Percentiles rank a stretch among this genome's conserved stretches.
These are phyloP conservation scores for Tarenaya hassleriana DNA, from an alignment of 345 rosid genomes.

Conservation along the genomic window DNA sequence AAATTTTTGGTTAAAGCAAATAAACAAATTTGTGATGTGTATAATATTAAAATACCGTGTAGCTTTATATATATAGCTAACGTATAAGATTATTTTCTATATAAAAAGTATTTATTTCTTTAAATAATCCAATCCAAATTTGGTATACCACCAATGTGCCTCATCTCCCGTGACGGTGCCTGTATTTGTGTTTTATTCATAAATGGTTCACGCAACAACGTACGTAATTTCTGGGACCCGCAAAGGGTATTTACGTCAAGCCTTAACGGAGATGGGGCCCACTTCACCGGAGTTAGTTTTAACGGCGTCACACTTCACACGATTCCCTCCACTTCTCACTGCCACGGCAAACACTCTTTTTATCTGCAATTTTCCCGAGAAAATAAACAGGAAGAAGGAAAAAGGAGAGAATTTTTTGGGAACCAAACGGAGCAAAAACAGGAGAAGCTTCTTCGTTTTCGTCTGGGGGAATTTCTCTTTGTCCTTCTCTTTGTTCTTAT, in stretches of 20 bases:
- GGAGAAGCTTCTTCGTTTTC: constrained; percentile 19
- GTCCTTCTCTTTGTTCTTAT: constrained; percentile 19
- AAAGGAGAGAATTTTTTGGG: constrained; percentile 19
- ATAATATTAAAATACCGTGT: no score
- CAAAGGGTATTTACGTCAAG: constrained; percentile 22
- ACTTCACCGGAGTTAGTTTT: constrained; percentile 16
- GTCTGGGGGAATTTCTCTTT: constrained; percentile 20
- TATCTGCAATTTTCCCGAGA: constrained; percentile 20
- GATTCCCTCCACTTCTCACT: constrained; percentile 31
- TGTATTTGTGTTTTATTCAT: neutral
- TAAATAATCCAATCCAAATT: no score
- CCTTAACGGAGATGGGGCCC: neutral
- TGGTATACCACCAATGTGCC: neutral
- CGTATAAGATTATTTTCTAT: no score
- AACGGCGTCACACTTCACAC: constrained; percentile 27
- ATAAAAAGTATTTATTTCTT: no score
- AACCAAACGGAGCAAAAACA: constrained; percentile 16
- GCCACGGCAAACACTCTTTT: constrained; percentile 14
- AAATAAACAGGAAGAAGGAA: constrained; percentile 4
- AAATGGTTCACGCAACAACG: no score
- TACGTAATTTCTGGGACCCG: constrained; percentile 16
- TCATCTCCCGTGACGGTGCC: constrained; percentile 17
- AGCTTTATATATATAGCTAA: no score
- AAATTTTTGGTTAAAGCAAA: no score
- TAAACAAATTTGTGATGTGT: no score